phyloP scores from a whole-genome alignment of 768 basidiomycete genomes.

The Ephemerocybe angulata region DNA sequence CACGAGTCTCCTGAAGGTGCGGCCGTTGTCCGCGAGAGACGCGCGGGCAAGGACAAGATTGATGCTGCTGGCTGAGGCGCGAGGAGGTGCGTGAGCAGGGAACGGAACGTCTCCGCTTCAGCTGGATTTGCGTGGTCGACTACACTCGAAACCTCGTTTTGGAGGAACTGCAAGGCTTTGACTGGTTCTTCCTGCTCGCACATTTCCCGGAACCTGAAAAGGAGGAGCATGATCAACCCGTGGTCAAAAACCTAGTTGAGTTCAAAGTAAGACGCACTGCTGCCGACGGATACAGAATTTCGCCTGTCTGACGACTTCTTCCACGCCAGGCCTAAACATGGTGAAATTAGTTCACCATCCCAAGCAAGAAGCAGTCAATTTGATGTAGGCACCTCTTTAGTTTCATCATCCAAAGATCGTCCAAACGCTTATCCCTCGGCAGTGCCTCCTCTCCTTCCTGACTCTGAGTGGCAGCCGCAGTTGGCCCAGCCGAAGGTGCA shows the following conservation, averaged over 20 bases:
- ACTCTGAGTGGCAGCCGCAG: background rate
- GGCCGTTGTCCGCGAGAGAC: background rate
- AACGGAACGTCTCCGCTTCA: constrained; percentile 61
- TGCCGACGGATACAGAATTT: constrained; percentile 66
- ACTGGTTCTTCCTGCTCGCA: constrained; percentile 59
- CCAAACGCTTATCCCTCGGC: constrained; percentile 48
- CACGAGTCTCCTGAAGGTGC: constrained; percentile 3
- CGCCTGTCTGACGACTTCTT: constrained; percentile 62
- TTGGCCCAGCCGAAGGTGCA: constrained; percentile 16
- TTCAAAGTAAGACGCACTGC: constrained; percentile 46
- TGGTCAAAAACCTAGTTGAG: background rate
- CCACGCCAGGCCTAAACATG: constrained; percentile 48
- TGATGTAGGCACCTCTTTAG: constrained; percentile 50
- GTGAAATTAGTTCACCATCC: constrained; percentile 1
- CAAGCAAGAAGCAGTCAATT: background rate
- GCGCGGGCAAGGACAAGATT: constrained; percentile 8
- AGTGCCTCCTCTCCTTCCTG: constrained; percentile 18
- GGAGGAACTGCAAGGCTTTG: constrained; percentile 68
- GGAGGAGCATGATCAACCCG: background rate
- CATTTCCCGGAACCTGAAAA: constrained; percentile 74
- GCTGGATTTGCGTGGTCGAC: constrained; percentile 65
- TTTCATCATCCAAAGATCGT: constrained; percentile 78
- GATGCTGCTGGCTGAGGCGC: constrained; percentile 29
- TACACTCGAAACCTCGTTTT: constrained; percentile 62
- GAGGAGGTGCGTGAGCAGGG: constrained; percentile 63